These are phyloP conservation scores for Penicillium sp. DNA, from an alignment of 2,329 filamentous ascomycete genomes.

Conservation along the genomic window DNA sequence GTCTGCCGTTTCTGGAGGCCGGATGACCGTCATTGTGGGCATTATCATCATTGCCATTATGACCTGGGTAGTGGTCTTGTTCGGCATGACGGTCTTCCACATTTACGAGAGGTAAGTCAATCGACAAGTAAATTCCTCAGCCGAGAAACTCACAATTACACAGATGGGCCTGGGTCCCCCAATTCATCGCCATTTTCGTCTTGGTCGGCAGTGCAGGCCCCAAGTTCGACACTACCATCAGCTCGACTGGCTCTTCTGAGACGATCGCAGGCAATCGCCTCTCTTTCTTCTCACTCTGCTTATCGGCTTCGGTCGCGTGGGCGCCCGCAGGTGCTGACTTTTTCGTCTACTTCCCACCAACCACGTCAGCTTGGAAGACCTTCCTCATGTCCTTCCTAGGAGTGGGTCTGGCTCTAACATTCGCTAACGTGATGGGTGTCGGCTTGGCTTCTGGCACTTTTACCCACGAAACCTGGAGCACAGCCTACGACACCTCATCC, in stretches of 20 bases:
- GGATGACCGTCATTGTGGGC: conserved; percentile 30
- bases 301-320: conserved; percentile 28
- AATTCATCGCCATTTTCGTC: conserved; percentile 33
- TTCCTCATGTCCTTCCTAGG: conserved; percentile 34
- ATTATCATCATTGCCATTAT: conserved; percentile 27
- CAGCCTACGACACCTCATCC: conserved; percentile 20
- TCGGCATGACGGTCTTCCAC: conserved; percentile 34
- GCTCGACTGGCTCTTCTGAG: conserved; percentile 2
- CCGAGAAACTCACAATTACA: background rate
- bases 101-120: conserved; percentile 33
- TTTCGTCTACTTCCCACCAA: conserved; percentile 37
- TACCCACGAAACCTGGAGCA: conserved; percentile 27
- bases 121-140: background rate
- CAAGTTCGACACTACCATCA: conserved; percentile 23
- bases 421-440: conserved; percentile 33
- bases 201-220: conserved; percentile 35
- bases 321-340: conserved; percentile 31
- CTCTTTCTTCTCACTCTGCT: conserved; percentile 28
- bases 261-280: conserved; percentile 24
- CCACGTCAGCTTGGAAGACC: conserved; percentile 19
- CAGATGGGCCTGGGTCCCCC: conserved; percentile 34
- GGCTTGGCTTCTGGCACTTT: conserved; percentile 34
- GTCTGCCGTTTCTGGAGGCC: conserved; percentile 29
- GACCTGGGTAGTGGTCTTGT: conserved; percentile 26
- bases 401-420: conserved; percentile 26